Base-by-base conservation (phyloP, 768 basidiomycete species). In the Tricholoma sp. region DNA sequence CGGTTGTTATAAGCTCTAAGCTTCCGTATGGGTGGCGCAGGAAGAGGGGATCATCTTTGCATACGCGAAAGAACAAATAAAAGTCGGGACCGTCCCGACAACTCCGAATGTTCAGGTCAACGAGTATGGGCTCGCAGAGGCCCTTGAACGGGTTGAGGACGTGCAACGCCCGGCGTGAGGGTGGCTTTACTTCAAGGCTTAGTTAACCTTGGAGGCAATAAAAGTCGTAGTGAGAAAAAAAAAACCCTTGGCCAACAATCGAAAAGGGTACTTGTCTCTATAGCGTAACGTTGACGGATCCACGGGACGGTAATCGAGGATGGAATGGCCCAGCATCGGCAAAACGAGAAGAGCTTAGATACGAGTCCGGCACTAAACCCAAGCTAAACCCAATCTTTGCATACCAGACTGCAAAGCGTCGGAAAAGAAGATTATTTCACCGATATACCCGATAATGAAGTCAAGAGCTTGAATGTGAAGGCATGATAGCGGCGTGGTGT, bases 371-470 rank as follows among this genome's bases (percentile, higher is more conserved):
- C 8, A 55, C 58, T 24, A 24, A 20, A 62, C n/a, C n/a, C n/a
- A n/a, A n/a, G n/a, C n/a, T n/a, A n/a, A n/a, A n/a, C 45, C 65
- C 65, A 68, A 5, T 56, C 48, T 32, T 56, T 58, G 59, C 62
- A 68, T 15, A 63, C 65, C 17, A 63, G 50, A 17, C 62, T 63
- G 57, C 64, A 65, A 2, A 54, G 34, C 8, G 56, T 52, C 11
- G 66, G 64, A 11, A 58, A 48, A 13, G 13, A n/a, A n/a, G n/a
- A 4, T 9, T 4, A 24, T 45, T 64, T 57, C 57, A 31, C 54
- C 57, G 12, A 62, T 44, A 32, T 62, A 59, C 28, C 62, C 62
- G 33, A 66, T 54, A 44, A 65, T 54, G 5, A 56, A 15, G 29
- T 68, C 65, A 41, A 59, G 36, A 28, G 66, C 50, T 50, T 68